These are phyloP conservation scores for barrel medic (Medicago truncatula) DNA, from an alignment of 306 rosid genomes.

Conservation along the genomic window MtrunA17r5.0-ANR NC_053046.1:16623501-16624000, in stretches of 20 bases:
- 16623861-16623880: background rate
- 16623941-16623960: conserved; percentile 48
- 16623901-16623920: conserved; percentile 71
- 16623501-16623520: conserved; percentile 49
- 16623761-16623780: conserved; percentile 71
- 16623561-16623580: conserved; percentile 6
- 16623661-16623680: background rate
- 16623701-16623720: background rate
- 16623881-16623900: conserved; percentile 7
- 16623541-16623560: background rate
- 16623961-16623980: conserved; percentile 55
- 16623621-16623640: background rate
- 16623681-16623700: background rate
- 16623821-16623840: conserved; percentile 14
- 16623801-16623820: conserved; percentile 63
- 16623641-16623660: background rate
- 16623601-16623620: background rate
- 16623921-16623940: conserved; percentile 90
- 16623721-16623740: conserved; percentile 55
- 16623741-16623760: conserved; percentile 45
- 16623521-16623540: background rate
- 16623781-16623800: conserved; percentile 81
- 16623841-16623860: conserved; percentile 17
- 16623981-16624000: conserved; percentile 57
- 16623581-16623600: background rate